Evolutionary conservation across 1,139 yeast genomes (phyloP).

Genomic region (Waltiozyma sp.): DNA sequence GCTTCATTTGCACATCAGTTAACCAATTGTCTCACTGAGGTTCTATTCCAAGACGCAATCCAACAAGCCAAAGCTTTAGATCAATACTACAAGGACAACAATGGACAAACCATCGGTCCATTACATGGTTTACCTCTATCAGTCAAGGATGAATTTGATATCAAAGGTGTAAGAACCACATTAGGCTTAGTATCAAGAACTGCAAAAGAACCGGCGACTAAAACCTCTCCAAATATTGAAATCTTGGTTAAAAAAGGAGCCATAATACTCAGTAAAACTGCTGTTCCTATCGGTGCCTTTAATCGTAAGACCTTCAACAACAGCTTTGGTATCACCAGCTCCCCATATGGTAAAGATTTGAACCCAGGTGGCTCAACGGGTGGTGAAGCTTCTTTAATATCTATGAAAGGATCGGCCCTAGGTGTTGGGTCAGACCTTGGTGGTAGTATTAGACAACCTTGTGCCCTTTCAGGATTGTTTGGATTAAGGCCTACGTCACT

Average conservation of each 20-base stretch:
- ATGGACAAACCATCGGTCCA: conserved; percentile 36
- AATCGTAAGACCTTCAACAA: conserved; percentile 36
- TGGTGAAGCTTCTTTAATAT: conserved; percentile 52
- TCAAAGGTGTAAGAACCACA: conserved; percentile 33
- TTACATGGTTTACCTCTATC: conserved; percentile 63
- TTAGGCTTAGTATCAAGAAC: conserved; percentile 32
- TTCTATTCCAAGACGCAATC: conserved; percentile 28
- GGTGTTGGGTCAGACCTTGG: conserved; percentile 62
- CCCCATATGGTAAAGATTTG: conserved; percentile 32
- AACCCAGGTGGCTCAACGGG: conserved; percentile 54
- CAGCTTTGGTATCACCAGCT: conserved; percentile 36
- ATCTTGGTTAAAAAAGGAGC: conserved; percentile 38
- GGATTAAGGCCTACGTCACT: conserved; percentile 42
- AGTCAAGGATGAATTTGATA: conserved; percentile 39
- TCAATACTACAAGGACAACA: conserved; percentile 19
- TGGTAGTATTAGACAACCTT: conserved; percentile 51
- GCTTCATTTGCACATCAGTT: conserved; percentile 49
- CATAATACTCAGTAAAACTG: conserved; percentile 43
- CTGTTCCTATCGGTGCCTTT: conserved; percentile 50
- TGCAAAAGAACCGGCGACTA: conserved; percentile 24
- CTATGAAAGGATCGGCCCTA: conserved; percentile 35
- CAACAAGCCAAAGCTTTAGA: conserved; percentile 37
- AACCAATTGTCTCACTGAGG: conserved; percentile 34
- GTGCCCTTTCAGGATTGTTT: conserved; percentile 40
- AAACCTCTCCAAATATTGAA: conserved; percentile 30